Percentiles rank a stretch among this genome's conserved stretches.
These are phyloP conservation scores for Fagus sylvatica DNA, from an alignment of 306 rosid species.

Conservation along the genomic window DNA sequence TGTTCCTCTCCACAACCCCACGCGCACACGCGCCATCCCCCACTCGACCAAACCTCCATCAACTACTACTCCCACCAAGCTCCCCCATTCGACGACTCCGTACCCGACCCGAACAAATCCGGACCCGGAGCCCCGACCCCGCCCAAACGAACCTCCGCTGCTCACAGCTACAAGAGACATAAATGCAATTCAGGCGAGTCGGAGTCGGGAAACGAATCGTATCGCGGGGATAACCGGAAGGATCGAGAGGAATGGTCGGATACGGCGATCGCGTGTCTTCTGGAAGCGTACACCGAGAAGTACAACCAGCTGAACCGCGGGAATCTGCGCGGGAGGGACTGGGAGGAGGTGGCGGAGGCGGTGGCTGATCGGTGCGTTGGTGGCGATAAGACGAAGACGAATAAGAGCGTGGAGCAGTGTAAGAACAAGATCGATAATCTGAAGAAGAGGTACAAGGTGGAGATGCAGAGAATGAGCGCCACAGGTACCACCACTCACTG, in stretches of 20 bases:
- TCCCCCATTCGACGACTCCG: constrained; percentile 18
- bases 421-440: constrained; percentile 47
- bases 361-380: constrained; percentile 29
- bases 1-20: constrained; percentile 27
- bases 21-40: constrained; percentile 38
- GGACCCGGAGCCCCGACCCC: constrained; percentile 16
- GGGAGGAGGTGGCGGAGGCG: constrained; percentile 41
- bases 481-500: constrained; percentile 33
- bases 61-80: constrained; percentile 23
- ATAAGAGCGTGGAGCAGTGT: constrained; percentile 45
- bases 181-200: constrained; percentile 18
- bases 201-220: constrained; percentile 24
- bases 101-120: constrained; percentile 27
- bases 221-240: constrained; percentile 22
- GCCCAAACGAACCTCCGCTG: constrained; percentile 17
- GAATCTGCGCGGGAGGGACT: constrained; percentile 48
- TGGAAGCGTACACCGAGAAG: constrained; percentile 44
- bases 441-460: constrained; percentile 48
- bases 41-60: constrained; percentile 11
- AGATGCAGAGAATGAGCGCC: constrained; percentile 37
- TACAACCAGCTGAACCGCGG: constrained; percentile 45
- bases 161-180: constrained; percentile 21
- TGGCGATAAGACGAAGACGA: constrained; percentile 6
- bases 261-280: constrained; percentile 40
- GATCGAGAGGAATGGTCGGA: constrained; percentile 54